phyloP scores from a whole-genome alignment of 371 early-diverging fungal species.

The Zopfochytrium polystomum region DNA sequence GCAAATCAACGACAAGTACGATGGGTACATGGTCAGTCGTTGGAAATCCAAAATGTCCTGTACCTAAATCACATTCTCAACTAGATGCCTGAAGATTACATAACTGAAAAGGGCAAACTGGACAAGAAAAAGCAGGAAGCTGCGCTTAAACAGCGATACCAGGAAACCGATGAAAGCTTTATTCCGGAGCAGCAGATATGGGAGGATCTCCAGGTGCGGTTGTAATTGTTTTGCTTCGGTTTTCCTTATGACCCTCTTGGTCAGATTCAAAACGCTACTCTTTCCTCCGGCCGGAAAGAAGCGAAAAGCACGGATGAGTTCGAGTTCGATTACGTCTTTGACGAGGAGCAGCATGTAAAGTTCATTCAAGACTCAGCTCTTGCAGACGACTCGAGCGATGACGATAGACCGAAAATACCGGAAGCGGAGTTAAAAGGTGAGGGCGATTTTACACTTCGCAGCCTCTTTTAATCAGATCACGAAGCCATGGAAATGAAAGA shows the following conservation, averaged over 20 bases:
- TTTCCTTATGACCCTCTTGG: not conserved
- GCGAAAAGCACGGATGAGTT: constrained; percentile 31
- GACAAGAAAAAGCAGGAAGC: constrained; percentile 87
- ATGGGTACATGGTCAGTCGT: constrained; percentile 68
- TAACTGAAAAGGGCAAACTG: constrained; percentile 90
- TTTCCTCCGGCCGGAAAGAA: too few relatives aligned
- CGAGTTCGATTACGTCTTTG: constrained; percentile 93
- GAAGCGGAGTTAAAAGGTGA: constrained; percentile 58
- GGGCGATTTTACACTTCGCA: not conserved
- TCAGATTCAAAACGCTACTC: constrained; percentile 39
- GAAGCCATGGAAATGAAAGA: constrained; percentile 73
- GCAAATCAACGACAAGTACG: constrained; percentile 70
- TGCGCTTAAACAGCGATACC: constrained; percentile 83
- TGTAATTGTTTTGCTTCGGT: not conserved
- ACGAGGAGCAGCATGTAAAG: constrained; percentile 86
- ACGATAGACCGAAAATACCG: constrained; percentile 52
- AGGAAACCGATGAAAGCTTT: constrained; percentile 67
- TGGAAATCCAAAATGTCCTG: too few relatives aligned
- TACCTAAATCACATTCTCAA: too few relatives aligned
- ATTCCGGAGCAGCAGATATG: constrained; percentile 92
- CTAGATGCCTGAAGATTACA: constrained; percentile 83
- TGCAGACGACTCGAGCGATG: too few relatives aligned
- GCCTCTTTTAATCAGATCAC: not conserved
- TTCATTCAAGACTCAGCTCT: constrained; percentile 79
- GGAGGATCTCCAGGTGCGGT: constrained; percentile 66